Conservation (phyloP, 2,329 filamentous ascomycete species). For the Lachnum nothofagi region DNA sequence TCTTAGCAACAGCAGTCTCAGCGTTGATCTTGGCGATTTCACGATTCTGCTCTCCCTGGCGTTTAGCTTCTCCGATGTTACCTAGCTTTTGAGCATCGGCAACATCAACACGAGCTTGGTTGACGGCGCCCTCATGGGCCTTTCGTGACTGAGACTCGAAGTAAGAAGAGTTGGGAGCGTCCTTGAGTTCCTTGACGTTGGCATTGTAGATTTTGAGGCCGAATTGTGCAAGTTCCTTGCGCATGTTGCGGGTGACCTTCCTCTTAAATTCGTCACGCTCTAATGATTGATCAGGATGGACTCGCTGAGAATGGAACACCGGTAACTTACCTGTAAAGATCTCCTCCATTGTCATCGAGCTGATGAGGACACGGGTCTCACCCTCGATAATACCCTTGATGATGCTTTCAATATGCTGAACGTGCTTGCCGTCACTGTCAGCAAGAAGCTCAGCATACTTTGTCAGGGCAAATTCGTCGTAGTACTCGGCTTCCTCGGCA, state of each 20-base stretch:
- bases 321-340: no score
- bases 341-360: slow-evolving; percentile 60
- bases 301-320: no score
- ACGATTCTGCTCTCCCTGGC: slow-evolving; percentile 74
- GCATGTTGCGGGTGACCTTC: slow-evolving; percentile 57
- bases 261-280: slow-evolving; percentile 72
- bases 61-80: slow-evolving; percentile 72
- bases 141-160: slow-evolving; percentile 78
- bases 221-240: slow-evolving; percentile 69
- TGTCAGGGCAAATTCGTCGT: slow-evolving; percentile 63
- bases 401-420: slow-evolving; percentile 70
- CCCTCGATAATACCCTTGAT: slow-evolving; percentile 89
- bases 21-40: slow-evolving; percentile 85
- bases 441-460: slow-evolving; percentile 81
- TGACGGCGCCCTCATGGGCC: slow-evolving; percentile 77
- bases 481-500: no score
- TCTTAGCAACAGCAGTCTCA: slow-evolving; percentile 77
- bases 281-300: no score
- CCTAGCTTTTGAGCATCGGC: slow-evolving; percentile 60
- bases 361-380: slow-evolving; percentile 77
- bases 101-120: slow-evolving; percentile 68
- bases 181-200: slow-evolving; percentile 82
- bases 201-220: slow-evolving; percentile 67
- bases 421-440: slow-evolving; percentile 42
- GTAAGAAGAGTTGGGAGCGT: slow-evolving; percentile 76